phyloP scores from a whole-genome alignment of 768 basidiomycete species.

The Mycena epipterygia region DNA sequence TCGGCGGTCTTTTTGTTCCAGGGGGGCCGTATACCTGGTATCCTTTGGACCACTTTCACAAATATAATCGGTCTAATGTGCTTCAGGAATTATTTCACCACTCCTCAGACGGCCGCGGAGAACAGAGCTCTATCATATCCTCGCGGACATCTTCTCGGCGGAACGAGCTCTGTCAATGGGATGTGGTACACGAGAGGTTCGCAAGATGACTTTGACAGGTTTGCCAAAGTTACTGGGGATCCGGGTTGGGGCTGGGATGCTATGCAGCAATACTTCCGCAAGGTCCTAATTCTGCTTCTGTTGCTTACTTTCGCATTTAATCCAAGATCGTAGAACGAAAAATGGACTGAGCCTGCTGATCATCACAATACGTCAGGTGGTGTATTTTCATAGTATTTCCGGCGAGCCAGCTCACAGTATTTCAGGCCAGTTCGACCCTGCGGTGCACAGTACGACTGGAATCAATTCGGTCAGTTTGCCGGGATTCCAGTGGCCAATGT shows the following conservation, averaged over 20 bases:
- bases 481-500: constrained; percentile 46
- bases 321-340: constrained; percentile 48
- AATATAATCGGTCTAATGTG: too few relatives aligned
- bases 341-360: constrained; percentile 52
- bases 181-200: constrained; percentile 52
- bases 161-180: constrained; percentile 38
- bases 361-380: too few relatives aligned
- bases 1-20: constrained; percentile 10
- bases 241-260: constrained; percentile 55
- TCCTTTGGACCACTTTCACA: too few relatives aligned
- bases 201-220: constrained; percentile 53
- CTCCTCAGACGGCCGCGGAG: constrained; percentile 11
- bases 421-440: constrained; percentile 42
- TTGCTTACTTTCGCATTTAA: not conserved
- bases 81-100: too few relatives aligned
- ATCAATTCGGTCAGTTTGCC: constrained; percentile 48
- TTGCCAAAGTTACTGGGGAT: constrained; percentile 50
- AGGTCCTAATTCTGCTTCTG: constrained; percentile 40
- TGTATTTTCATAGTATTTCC: too few relatives aligned
- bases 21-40: too few relatives aligned
- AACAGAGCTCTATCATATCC: not conserved
- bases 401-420: too few relatives aligned
- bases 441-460: constrained; percentile 53
- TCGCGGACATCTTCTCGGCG: constrained; percentile 14
- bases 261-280: constrained; percentile 49